A percentile compares a stretch with the other conserved stretches of the same genome.
Evolutionary conservation across 495 filamentous ascomycete genomes (phyloP).

Genomic region (Penicillium atrosanguineum): DNA sequence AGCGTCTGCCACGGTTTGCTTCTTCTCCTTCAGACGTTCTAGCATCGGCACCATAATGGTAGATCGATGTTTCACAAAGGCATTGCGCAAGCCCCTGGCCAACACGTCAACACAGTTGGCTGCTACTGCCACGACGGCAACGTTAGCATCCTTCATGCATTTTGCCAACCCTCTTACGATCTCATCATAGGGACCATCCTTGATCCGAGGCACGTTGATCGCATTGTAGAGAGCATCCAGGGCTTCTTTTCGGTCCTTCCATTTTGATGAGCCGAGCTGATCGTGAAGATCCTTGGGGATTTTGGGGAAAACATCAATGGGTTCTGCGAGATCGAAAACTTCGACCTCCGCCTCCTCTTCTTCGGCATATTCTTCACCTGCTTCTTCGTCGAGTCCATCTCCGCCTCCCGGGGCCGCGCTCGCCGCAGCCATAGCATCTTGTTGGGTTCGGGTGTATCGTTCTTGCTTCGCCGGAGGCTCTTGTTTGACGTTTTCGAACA

Average conservation of each 20-base stretch:
- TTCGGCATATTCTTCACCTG: conserved; percentile 60
- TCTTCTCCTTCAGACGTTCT: conserved; percentile 97
- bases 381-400: conserved; percentile 39
- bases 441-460: conserved; percentile 81
- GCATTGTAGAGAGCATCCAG: conserved; percentile 75
- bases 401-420: conserved; percentile 58
- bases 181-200: conserved; percentile 85
- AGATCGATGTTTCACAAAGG: conserved; percentile 77
- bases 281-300: conserved; percentile 80
- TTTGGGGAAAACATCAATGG: conserved; percentile 83
- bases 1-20: conserved; percentile 82
- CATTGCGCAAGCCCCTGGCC: conserved; percentile 80
- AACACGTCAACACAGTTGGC: conserved; percentile 90
- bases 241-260: conserved; percentile 97
- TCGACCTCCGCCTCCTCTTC: conserved; percentile 73
- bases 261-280: conserved; percentile 82
- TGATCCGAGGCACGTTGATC: conserved; percentile 86
- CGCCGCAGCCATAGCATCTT: conserved; percentile 72
- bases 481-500: conserved; percentile 89
- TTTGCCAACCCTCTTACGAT: conserved; percentile 81
- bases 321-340: conserved; percentile 84
- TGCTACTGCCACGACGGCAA: conserved; percentile 89
- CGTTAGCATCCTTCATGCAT: conserved; percentile 97
- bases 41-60: conserved; percentile 81
- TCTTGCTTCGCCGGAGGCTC: conserved; percentile 89